These are phyloP conservation scores for Phenoliferia sp. DNA, from an alignment of 1,284 basidiomycete genomes.

Conservation along the genomic window DNA sequence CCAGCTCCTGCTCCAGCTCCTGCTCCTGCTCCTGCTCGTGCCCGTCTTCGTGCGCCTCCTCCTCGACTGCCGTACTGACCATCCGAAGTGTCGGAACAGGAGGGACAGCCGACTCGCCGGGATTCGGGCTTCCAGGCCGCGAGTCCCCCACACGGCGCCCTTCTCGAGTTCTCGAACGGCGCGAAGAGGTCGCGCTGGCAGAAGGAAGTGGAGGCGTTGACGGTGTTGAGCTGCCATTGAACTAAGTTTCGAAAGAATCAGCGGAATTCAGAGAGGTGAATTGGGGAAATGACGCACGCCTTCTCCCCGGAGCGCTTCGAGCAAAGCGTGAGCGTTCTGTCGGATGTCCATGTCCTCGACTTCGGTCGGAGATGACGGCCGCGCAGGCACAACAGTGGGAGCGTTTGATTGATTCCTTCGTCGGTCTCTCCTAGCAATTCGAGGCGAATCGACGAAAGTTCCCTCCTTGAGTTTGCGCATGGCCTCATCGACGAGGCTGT, in stretches of 20 bases:
- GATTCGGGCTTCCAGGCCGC: not conserved
- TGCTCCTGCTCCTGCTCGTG: not conserved
- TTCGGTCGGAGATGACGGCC: not conserved
- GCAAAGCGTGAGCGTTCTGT: not conserved
- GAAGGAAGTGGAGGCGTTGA: not conserved
- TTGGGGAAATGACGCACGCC: conserved; percentile 3
- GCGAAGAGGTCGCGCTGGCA: not conserved
- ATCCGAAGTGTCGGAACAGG: too few relatives aligned
- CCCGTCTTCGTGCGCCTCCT: not conserved
- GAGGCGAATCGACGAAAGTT: conserved; percentile 20
- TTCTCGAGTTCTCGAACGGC: not conserved
- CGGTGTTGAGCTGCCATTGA: not conserved
- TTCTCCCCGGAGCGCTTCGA: not conserved
- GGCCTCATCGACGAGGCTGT: conserved; percentile 28
- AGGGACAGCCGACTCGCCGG: not conserved
- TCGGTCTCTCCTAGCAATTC: conserved; percentile 9
- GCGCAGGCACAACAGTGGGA: not conserved
- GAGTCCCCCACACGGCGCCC: not conserved
- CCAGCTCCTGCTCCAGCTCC: too few relatives aligned
- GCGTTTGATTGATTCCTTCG: not conserved
- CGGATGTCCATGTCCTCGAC: not conserved
- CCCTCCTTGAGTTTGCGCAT: conserved; percentile 25
- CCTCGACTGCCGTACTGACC: not conserved
- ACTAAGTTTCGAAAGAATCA: not conserved
- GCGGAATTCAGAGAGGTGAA: not conserved